These are phyloP conservation scores for Malassezia nana DNA, from an alignment of 1,284 basidiomycete species.

Conservation along the genomic window DNA sequence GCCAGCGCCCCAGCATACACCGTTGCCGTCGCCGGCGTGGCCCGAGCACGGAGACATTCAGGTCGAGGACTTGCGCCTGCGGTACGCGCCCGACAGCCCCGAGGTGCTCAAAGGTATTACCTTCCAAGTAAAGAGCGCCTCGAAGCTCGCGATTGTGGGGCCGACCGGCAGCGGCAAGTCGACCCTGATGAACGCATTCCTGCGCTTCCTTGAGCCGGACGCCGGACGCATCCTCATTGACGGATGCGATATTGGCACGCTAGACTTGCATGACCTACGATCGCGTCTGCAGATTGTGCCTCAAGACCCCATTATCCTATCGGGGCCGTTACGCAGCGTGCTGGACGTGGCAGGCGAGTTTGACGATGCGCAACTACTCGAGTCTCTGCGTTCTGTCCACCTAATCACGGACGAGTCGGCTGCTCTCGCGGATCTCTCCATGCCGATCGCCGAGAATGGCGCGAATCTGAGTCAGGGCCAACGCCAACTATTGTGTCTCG, in stretches of 20 bases:
- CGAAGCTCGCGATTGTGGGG: constrained; percentile 78
- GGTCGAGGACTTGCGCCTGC: constrained; percentile 50
- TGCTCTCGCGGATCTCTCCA: constrained; percentile 21
- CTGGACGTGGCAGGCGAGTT: constrained; percentile 34
- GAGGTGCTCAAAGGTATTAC: constrained; percentile 52
- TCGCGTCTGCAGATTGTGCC: constrained; percentile 53
- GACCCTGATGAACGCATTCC: constrained; percentile 33
- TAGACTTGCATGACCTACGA: constrained; percentile 52
- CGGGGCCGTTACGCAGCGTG: constrained; percentile 32
- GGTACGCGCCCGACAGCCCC: constrained; percentile 52
- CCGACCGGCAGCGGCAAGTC: constrained; percentile 52
- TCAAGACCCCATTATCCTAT: constrained; percentile 39
- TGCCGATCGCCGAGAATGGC: constrained; percentile 38
- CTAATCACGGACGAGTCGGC: background rate
- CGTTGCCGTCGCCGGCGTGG: constrained; percentile 51
- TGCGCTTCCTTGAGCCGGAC: constrained; percentile 34
- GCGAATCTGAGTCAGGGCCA: constrained; percentile 42
- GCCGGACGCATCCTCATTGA: constrained; percentile 31
- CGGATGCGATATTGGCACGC: constrained; percentile 50
- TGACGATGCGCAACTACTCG: constrained; percentile 22
- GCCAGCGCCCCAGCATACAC: constrained; percentile 48
- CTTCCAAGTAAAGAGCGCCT: constrained; percentile 56
- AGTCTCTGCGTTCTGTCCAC: constrained; percentile 16
- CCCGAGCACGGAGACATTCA: constrained; percentile 51
- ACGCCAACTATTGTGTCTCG: constrained; percentile 41